Percentiles rank a stretch among this genome's conserved stretches.
These are phyloP conservation scores for Phoenix roebelenii DNA, from an alignment of 176 grass and related monocot species.

Conservation along the genomic window DNA sequence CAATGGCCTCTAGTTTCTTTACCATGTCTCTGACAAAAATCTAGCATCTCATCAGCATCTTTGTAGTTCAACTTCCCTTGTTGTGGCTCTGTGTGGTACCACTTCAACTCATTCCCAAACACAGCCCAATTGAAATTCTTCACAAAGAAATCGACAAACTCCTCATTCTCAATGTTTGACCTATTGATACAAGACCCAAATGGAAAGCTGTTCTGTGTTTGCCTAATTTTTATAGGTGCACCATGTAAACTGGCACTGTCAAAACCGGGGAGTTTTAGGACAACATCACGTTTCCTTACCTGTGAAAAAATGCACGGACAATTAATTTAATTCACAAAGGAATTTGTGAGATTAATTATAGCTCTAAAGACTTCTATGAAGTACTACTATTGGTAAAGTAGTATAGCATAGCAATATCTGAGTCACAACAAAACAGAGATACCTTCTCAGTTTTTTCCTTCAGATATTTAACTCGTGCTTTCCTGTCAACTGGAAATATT, in stretches of 20 bases:
- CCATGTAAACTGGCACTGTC: slow-evolving; percentile 34
- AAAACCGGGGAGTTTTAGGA: slow-evolving; percentile 61
- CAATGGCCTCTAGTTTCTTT: slow-evolving; percentile 80
- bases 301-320: slow-evolving; percentile 25
- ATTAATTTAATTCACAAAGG: slow-evolving; percentile 2
- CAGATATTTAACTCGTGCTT: slow-evolving; percentile 23
- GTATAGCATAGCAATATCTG: not conserved
- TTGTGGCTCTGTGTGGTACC: slow-evolving; percentile 85
- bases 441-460: slow-evolving; percentile 48
- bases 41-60: slow-evolving; percentile 83
- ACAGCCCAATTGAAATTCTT: slow-evolving; percentile 99
- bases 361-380: no score
- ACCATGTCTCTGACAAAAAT: slow-evolving; percentile 76
- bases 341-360: no score
- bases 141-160: slow-evolving; percentile 78
- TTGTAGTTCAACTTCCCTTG: slow-evolving; percentile 72
- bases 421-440: not conserved
- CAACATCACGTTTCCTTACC: slow-evolving; percentile 74
- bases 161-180: slow-evolving; percentile 87
- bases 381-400: no score
- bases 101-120: slow-evolving; percentile 96
- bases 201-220: slow-evolving; percentile 73
- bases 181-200: slow-evolving; percentile 83
- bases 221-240: slow-evolving; percentile 60
- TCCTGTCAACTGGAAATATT: slow-evolving; percentile 36